Conservation (phyloP, 2,329 filamentous ascomycete species). For the Ophiostoma montium region DNA sequence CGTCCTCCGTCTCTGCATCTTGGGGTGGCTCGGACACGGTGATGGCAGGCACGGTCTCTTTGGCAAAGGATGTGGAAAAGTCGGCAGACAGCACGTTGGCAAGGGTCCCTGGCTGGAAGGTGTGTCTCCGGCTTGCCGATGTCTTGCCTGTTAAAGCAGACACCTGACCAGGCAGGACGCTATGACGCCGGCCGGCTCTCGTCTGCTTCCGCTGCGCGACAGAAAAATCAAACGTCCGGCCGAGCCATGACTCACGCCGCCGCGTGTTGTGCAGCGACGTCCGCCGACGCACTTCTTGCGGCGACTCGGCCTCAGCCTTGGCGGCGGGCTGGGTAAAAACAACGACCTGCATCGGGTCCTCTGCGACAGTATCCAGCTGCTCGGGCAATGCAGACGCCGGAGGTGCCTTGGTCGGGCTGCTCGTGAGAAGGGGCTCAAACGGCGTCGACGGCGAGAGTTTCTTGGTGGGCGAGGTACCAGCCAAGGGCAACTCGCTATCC, state of each 20-base stretch:
- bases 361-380: neutral
- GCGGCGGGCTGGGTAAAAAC: constrained; percentile 19
- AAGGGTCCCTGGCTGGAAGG: constrained; percentile 4
- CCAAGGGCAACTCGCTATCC: constrained; percentile 1
- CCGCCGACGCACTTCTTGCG: constrained; percentile 19
- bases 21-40: neutral
- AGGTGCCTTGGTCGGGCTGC: constrained; percentile 1
- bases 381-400: neutral
- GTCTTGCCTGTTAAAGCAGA: neutral
- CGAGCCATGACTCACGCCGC: constrained; percentile 16
- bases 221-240: neutral
- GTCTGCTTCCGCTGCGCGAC: constrained; percentile 2
- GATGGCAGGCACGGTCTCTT: neutral
- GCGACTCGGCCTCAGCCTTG: constrained; percentile 13
- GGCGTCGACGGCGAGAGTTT: neutral
- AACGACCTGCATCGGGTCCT: constrained; percentile 6
- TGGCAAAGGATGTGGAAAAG: neutral
- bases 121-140: constrained; percentile 4
- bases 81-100: neutral
- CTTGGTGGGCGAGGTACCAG: neutral
- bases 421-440: constrained; percentile 3
- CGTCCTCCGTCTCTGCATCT: neutral
- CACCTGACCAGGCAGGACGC: constrained; percentile 7
- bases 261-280: constrained; percentile 18
- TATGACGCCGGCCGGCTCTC: constrained; percentile 16